Percentiles rank a stretch among this genome's conserved stretches.
Conservation (phyloP, 2,329 filamentous ascomycete species). For the Fusarium lyarnte region DNA sequence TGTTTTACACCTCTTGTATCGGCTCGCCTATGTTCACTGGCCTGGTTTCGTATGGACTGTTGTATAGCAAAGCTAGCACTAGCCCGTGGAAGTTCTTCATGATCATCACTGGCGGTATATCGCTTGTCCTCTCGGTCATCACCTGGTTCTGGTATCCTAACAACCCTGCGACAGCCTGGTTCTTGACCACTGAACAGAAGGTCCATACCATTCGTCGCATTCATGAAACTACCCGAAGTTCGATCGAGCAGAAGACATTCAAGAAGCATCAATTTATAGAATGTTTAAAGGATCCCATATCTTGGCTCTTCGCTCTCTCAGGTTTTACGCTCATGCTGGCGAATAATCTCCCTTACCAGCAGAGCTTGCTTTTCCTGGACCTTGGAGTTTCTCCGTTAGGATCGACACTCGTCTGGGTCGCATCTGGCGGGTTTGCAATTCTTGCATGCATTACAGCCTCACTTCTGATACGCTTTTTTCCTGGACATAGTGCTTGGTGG, state of each 20-base stretch:
- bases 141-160: conserved; percentile 5
- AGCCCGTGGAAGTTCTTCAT: conserved; percentile 8
- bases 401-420: not conserved
- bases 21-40: conserved; percentile 1
- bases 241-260: not conserved
- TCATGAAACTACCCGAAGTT: not conserved
- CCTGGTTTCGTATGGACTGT: not conserved
- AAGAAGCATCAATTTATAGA: not conserved
- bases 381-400: not conserved
- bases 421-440: not conserved
- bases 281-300: not conserved
- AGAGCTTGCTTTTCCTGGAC: not conserved
- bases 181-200: not conserved
- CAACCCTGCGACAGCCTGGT: not conserved
- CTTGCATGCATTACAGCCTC: conserved; percentile 27
- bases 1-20: not conserved
- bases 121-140: not conserved
- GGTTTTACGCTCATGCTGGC: not conserved
- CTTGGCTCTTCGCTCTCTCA: not conserved
- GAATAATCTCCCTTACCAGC: not conserved
- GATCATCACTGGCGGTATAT: not conserved
- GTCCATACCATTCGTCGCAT: not conserved
- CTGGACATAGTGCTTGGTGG: conserved; percentile 34
- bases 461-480: conserved; percentile 24
- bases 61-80: not conserved